Percentiles rank a stretch among this genome's conserved stretches.
phyloP scores from a whole-genome alignment of 176 grass and related monocot species.

The Oropetium thomaeum region DNA sequence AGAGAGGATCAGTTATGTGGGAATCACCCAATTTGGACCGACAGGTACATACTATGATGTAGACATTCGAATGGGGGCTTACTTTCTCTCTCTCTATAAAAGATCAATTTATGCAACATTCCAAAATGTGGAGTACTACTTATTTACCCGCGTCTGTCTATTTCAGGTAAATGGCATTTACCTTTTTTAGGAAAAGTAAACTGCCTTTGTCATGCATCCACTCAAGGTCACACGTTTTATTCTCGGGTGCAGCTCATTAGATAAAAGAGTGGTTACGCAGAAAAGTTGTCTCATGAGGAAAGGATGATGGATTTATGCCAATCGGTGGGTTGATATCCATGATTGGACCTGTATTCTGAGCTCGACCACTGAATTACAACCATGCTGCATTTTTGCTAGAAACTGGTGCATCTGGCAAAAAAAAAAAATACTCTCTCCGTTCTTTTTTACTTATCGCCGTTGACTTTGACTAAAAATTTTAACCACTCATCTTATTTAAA shows the following conservation, averaged over 20 bases:
- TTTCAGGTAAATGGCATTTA: background rate
- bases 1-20: slow-evolving; percentile 4
- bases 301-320: slow-evolving; percentile 9
- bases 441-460: too few species aligned
- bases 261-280: background rate
- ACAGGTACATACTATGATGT: background rate
- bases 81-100: slow-evolving; percentile 8
- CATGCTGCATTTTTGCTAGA: background rate
- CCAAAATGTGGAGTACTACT: background rate
- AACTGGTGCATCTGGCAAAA: too few species aligned
- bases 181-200: too few species aligned
- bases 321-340: slow-evolving; percentile 3
- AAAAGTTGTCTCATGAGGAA: background rate
- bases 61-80: background rate
- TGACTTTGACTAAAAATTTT: too few species aligned
- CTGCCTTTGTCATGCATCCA: slow-evolving; percentile 3
- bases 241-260: background rate
- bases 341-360: background rate
- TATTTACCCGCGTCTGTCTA: background rate
- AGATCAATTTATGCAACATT: background rate
- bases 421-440: too few species aligned
- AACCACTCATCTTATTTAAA: too few species aligned
- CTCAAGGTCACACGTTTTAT: too few species aligned
- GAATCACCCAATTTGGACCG: background rate
- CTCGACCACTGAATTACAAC: background rate